Evolutionary conservation across 73 alveolate species (phyloP), one percentile per base, ranked within the genome.

Genomic region (Paramecium sexaurelia): DNA sequence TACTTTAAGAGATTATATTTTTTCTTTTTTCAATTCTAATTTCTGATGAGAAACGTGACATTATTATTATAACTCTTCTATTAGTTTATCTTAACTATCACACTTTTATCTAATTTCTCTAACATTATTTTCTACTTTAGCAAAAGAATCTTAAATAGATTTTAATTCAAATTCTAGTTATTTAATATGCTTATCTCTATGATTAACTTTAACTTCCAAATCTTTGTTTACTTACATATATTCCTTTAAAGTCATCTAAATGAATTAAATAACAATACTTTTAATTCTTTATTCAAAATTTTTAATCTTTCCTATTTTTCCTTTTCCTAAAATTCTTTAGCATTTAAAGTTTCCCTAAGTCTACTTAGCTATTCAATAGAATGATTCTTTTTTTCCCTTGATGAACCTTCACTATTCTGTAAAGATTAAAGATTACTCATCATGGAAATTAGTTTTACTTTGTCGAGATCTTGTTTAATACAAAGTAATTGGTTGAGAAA

Each of bases 221-320:
- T 78, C 90, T 45, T 43, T 78, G 41, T 78, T 78, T 19, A 3
- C 68, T 45, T 78, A 33, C 90, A 78, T 78, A 43, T 78, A 78
- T 17, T 78, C 90, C 13, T 78, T 78, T 39, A 78, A 24, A 8
- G 90, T 78, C 90, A 78, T 78, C 90, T 78, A 78, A 78, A 19
- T 22, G 8, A 41, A 7, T 20, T 78, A 51, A 17, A 45, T 1
- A 24, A n/a, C 7, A 20, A n/a, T 39, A 78, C 90, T 43, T 78
- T 78, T 24, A 78, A 33, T 45, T 78, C 90, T 33, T 78, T 78
- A 45, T 78, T 78, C 32, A 78, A 24, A 29, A 78, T 78, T 40
- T 47, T 37, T 32, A 78, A 78, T 41, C 90, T 39, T 20, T 78
- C 90, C 2, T 78, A 78, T 41, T 78, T 78, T 43, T 78, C 90